These are phyloP conservation scores for Talinum fruticosum DNA, from an alignment of 148 eudicot species.

Conservation along the genomic window DNA sequence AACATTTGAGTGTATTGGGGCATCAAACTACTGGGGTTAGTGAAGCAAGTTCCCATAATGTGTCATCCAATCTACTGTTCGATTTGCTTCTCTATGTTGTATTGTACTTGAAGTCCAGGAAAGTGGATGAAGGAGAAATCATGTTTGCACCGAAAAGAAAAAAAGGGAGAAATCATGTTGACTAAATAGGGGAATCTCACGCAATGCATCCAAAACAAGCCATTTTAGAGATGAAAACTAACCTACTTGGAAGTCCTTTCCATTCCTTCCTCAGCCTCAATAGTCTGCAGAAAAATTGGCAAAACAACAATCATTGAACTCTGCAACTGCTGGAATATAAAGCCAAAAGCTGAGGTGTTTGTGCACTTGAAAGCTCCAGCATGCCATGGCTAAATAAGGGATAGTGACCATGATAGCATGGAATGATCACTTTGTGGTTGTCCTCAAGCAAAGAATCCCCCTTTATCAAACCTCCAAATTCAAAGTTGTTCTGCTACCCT, in stretches of 20 bases:
- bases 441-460: not conserved
- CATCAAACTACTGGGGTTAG: too few relatives aligned
- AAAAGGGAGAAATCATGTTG: too few relatives aligned
- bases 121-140: too few relatives aligned
- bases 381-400: not conserved
- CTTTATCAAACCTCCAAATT: not conserved
- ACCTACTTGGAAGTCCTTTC: not conserved
- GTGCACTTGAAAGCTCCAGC: not conserved
- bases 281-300: not conserved
- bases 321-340: not conserved
- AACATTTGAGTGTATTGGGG: too few relatives aligned
- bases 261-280: not conserved
- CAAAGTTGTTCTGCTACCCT: not conserved
- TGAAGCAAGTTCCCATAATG: too few relatives aligned
- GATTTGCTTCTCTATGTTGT: too few relatives aligned
- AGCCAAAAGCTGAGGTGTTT: not conserved
- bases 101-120: too few relatives aligned
- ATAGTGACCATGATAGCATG: not conserved
- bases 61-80: too few relatives aligned
- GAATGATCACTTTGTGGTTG: too few relatives aligned
- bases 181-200: not conserved
- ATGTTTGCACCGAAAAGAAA: too few relatives aligned
- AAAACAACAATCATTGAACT: not conserved
- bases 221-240: not conserved
- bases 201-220: not conserved